Conservation (phyloP, 2,329 filamentous ascomycete genomes). For the Sclerotinia trifoliorum region DNA sequence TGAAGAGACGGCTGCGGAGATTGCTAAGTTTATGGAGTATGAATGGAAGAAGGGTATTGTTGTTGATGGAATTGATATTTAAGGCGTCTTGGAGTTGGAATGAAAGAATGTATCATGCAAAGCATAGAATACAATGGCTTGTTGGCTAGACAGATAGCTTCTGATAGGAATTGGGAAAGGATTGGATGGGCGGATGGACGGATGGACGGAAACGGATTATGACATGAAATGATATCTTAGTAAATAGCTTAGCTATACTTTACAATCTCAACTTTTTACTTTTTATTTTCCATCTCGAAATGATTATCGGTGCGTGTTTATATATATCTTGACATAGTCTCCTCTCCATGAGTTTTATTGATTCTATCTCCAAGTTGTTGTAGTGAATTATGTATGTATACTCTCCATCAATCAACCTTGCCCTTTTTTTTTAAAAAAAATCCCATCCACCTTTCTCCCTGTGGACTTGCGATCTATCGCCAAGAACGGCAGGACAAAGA, state of each 20-base stretch:
- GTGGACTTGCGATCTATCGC: too few species aligned
- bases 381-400: too few species aligned
- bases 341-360: background rate
- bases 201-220: conserved; percentile 11
- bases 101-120: conserved; percentile 22
- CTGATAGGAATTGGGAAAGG: conserved; percentile 2
- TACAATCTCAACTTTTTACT: conserved; percentile 28
- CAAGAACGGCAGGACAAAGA: too few species aligned
- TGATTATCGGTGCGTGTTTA: background rate
- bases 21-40: conserved; percentile 74
- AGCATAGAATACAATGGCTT: conserved; percentile 25
- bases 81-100: conserved; percentile 38
- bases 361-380: background rate
- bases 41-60: conserved; percentile 83
- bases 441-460: too few species aligned
- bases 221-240: conserved; percentile 10
- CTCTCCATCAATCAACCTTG: too few species aligned
- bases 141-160: conserved; percentile 22
- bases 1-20: conserved; percentile 72
- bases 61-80: conserved; percentile 82
- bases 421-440: too few species aligned
- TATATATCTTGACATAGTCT: too few species aligned
- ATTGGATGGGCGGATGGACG: conserved; percentile 4
- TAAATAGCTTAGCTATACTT: conserved; percentile 37
- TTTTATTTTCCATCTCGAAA: too few species aligned